Conservation (phyloP, 108 stramenopile genomes). For the Cyclotella cryptica region DNA sequence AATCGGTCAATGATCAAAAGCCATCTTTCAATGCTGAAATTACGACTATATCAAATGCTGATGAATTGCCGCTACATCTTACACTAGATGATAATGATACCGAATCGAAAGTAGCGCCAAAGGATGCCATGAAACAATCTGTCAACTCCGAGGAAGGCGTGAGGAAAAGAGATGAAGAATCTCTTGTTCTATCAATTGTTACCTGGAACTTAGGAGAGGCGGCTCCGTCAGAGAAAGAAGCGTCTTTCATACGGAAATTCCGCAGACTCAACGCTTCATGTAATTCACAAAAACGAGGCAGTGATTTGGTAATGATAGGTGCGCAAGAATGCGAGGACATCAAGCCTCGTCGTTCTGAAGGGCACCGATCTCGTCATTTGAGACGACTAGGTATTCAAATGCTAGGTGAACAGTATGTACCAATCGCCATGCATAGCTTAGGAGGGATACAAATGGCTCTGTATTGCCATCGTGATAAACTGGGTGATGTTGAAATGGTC, state of each 20-base stretch:
- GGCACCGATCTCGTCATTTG: slow-evolving; percentile 78
- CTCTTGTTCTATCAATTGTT: slow-evolving; percentile 74
- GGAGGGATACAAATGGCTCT: slow-evolving; percentile 91
- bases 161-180: slow-evolving; percentile 56
- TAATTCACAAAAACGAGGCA: slow-evolving; percentile 37
- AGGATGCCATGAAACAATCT: neutral
- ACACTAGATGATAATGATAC: neutral
- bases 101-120: neutral
- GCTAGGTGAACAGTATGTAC: slow-evolving; percentile 81
- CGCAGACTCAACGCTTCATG: slow-evolving; percentile 38
- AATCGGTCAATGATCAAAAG: neutral
- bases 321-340: slow-evolving; percentile 92
- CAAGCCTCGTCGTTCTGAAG: slow-evolving; percentile 89
- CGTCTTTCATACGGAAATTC: slow-evolving; percentile 75
- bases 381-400: slow-evolving; percentile 80
- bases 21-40: neutral
- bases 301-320: slow-evolving; percentile 84
- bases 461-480: slow-evolving; percentile 73
- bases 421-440: slow-evolving; percentile 82
- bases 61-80: too few species aligned
- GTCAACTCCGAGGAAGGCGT: neutral
- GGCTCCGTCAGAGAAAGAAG: slow-evolving; percentile 81
- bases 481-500: slow-evolving; percentile 75
- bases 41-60: too few species aligned
- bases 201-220: slow-evolving; percentile 91